Base-by-base conservation (phyloP, 208 protist genomes). In the Acanthamoeba polyphaga region DNA sequence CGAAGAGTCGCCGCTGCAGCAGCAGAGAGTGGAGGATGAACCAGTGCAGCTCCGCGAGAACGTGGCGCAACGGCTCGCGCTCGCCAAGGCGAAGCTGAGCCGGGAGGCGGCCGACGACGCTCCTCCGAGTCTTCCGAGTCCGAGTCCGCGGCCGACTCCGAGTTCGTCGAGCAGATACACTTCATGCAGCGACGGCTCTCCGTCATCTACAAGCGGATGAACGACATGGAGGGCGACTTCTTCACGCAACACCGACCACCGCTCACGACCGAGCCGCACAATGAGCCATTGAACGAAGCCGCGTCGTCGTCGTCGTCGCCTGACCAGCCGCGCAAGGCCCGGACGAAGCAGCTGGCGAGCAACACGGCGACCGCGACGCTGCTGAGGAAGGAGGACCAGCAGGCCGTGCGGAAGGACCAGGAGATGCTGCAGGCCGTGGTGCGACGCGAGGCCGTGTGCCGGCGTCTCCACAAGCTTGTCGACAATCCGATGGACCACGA, bases 401-500 rank as follows among this genome's bases (percentile, higher is more conserved):
- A n/a, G 76, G 49, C 46, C 38, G 76, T 85, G 76, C 76, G 76
- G 15, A 43, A 85, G 46, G 76, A 85, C 24, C 76, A 85, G 76
- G 76, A 85, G 46, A 85, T 85, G 76, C 76, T 85, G 34, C 38
- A 85, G 49, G 34, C 76, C 5, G 76, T 85, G 15, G 76, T 85
- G 27, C 76, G 76, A 8, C 76, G 76, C 76, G 76, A 85, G 49
- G 49, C 55, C 27, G 17, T 58, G 27, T 60, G 76, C 24, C 38
- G 76, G 8, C 76, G 29, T 24, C 38, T 85, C 1, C 76, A 85
- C 24, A 51, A 24, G 8, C 76, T 85, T 2, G 76, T 85, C 24
- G 49, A 85, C 76, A 85, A 85, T 24, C 76, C 76, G 38, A 19
- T 60, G 27, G 76, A 85, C 49, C 76, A 85, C 76, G 76, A 85